A percentile compares a stretch with the other conserved stretches of the same genome.
Evolutionary conservation across 495 filamentous ascomycete species (phyloP).

Genomic region (Letharia lupina): DNA sequence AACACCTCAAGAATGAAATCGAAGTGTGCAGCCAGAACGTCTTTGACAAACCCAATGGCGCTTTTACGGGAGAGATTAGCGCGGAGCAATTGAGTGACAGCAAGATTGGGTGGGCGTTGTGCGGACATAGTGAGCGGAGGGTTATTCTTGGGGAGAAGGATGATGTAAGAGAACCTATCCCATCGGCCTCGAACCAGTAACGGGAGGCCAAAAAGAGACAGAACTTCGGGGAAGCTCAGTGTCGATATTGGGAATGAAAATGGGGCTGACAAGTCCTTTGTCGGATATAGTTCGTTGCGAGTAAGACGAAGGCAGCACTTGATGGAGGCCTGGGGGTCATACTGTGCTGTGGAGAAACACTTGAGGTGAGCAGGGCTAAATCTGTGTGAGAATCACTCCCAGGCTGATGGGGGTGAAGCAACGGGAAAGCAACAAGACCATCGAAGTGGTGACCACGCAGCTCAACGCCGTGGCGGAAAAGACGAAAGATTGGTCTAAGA

Average conservation of each 20-base stretch:
- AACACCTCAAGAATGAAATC: constrained; percentile 59
- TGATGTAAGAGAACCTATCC: constrained; percentile 36
- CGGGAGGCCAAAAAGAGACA: too few species aligned
- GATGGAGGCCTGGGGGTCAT: constrained; percentile 84
- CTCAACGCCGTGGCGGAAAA: constrained; percentile 60
- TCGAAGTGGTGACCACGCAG: constrained; percentile 80
- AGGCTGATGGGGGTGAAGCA: constrained; percentile 40
- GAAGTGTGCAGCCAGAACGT: constrained; percentile 91
- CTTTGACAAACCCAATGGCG: constrained; percentile 92
- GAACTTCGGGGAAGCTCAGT: too few species aligned
- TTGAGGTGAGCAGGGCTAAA: constrained; percentile 48
- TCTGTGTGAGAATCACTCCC: neutral
- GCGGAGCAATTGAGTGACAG: constrained; percentile 82
- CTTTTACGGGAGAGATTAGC: constrained; percentile 94
- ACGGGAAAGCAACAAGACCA: constrained; percentile 77
- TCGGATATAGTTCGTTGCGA: constrained; percentile 60
- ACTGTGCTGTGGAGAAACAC: constrained; percentile 89
- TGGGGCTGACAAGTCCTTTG: neutral
- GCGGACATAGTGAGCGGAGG: constrained; percentile 90
- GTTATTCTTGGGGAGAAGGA: constrained; percentile 79
- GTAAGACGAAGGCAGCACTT: constrained; percentile 85
- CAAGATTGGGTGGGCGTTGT: constrained; percentile 78
- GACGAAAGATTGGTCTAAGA: constrained; percentile 78
- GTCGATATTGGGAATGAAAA: neutral
- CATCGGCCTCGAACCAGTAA: too few species aligned